Conservation (phyloP, 2,329 filamentous ascomycete genomes). For the Cytospora piceicola region DNA sequence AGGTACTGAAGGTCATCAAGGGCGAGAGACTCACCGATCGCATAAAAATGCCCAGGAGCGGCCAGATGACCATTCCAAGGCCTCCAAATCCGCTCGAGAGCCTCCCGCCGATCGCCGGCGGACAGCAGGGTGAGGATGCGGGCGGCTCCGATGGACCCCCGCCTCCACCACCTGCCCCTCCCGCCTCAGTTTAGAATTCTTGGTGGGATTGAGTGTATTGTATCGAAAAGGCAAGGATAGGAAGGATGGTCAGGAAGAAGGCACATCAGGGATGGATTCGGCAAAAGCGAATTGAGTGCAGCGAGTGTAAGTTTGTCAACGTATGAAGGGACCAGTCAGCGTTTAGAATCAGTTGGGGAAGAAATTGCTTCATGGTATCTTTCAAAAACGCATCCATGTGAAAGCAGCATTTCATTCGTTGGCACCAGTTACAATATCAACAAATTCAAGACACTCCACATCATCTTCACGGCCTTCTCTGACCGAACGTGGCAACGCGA, state of each 20-base stretch:
- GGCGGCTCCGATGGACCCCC: conserved; percentile 19
- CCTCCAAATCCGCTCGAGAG: conserved; percentile 31
- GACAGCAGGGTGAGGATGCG: conserved; percentile 15
- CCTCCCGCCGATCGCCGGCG: conserved; percentile 26
- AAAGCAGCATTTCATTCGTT: conserved; percentile 11
- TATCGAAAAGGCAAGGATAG: not conserved
- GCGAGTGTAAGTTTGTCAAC: conserved; percentile 9
- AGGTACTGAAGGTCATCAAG: conserved; percentile 87
- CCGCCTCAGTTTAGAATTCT: conserved; percentile 20
- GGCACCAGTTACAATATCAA: conserved; percentile 12
- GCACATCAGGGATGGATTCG: not conserved
- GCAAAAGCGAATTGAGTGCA: not conserved
- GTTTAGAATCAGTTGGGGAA: not conserved
- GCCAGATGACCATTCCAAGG: conserved; percentile 70
- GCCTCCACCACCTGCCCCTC: conserved; percentile 26
- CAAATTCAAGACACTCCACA: conserved; percentile 13
- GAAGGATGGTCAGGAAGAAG: not conserved
- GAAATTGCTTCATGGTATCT: conserved; percentile 13
- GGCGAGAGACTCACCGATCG: conserved; percentile 81
- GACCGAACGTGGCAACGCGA: not conserved
- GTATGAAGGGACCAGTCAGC: not conserved
- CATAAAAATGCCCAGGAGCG: conserved; percentile 57
- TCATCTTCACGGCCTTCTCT: not conserved
- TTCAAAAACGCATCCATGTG: conserved; percentile 18
- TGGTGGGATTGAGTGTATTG: not conserved